Evolutionary conservation across 441 rosid genomes (phyloP).

Genomic region (Biscutella laevigata): DNA sequence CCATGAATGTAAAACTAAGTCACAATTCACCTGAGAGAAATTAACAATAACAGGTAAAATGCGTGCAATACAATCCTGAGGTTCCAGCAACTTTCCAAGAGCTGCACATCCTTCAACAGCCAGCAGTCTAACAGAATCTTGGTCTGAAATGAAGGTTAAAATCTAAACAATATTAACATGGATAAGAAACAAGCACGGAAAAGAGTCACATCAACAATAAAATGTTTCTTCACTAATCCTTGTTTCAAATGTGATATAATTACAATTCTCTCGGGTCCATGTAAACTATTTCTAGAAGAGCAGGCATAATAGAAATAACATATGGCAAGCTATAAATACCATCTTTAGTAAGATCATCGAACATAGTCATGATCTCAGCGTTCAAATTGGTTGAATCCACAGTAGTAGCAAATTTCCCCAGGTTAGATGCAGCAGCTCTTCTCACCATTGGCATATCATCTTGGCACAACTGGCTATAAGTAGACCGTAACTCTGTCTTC

Average conservation of each 20-base stretch:
- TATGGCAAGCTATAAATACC: conserved; percentile 33
- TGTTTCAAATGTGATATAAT: not conserved
- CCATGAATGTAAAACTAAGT: conserved; percentile 1
- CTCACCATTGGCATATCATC: conserved; percentile 99
- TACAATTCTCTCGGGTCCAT: not conserved
- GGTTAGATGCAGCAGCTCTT: conserved; percentile 86
- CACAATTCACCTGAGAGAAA: conserved; percentile 78
- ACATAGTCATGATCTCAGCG: conserved; percentile 76
- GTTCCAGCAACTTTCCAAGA: conserved; percentile 90
- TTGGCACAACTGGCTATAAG: conserved; percentile 71
- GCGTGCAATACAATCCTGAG: conserved; percentile 87
- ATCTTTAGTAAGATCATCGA: conserved; percentile 79
- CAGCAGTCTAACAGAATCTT: conserved; percentile 90
- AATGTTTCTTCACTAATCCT: not conserved
- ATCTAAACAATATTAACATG: not conserved
- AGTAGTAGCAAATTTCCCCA: conserved; percentile 89
- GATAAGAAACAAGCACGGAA: not conserved
- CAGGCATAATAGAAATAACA: not conserved
- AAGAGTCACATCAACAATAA: not conserved
- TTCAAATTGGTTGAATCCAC: conserved; percentile 70
- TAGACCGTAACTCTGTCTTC: conserved; percentile 64
- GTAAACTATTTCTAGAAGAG: conserved; percentile 4
- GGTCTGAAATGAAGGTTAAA: conserved; percentile 41
- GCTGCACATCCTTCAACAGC: conserved; percentile 99
- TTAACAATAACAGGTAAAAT: conserved; percentile 87